Evolutionary conservation across 805 yeast species (phyloP).

Genomic region (Metschnikowia dekortorum): DNA sequence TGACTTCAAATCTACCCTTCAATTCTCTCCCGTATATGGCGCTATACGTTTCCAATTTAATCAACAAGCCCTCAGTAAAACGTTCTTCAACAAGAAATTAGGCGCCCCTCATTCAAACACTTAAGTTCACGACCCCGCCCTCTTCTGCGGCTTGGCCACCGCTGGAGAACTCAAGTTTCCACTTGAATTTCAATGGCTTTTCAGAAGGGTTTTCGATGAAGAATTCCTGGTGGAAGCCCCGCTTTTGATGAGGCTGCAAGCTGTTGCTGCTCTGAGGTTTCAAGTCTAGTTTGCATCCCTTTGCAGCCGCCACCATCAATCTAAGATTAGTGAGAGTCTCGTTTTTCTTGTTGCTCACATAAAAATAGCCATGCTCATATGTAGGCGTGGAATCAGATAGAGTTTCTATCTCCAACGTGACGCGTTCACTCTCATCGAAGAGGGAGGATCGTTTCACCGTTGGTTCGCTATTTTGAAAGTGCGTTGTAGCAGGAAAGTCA

Average conservation of each 20-base stretch:
- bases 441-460: constrained; percentile 10
- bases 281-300: constrained; percentile 51
- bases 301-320: constrained; percentile 70
- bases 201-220: constrained; percentile 30
- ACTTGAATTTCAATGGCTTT: constrained; percentile 59
- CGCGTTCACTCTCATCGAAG: constrained; percentile 41
- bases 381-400: constrained; percentile 29
- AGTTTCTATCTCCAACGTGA: constrained; percentile 48
- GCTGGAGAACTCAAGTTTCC: constrained; percentile 59
- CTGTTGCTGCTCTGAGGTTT: constrained; percentile 57
- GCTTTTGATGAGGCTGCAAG: constrained; percentile 43
- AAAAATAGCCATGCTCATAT: constrained; percentile 36
- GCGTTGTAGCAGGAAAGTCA: constrained; percentile 37
- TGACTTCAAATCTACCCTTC: not conserved
- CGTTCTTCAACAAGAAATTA: too few species aligned
- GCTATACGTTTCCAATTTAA: not conserved
- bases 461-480: constrained; percentile 19
- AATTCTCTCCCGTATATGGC: not conserved
- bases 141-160: constrained; percentile 9
- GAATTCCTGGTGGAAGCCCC: constrained; percentile 53
- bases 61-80: not conserved
- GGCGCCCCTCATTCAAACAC: not conserved
- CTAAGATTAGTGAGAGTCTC: constrained; percentile 47
- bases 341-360: constrained; percentile 48
- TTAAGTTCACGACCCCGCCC: constrained; percentile 11